phyloP scores from a whole-genome alignment of 2,329 filamentous ascomycete species.

The Penicillium sp. region DNA sequence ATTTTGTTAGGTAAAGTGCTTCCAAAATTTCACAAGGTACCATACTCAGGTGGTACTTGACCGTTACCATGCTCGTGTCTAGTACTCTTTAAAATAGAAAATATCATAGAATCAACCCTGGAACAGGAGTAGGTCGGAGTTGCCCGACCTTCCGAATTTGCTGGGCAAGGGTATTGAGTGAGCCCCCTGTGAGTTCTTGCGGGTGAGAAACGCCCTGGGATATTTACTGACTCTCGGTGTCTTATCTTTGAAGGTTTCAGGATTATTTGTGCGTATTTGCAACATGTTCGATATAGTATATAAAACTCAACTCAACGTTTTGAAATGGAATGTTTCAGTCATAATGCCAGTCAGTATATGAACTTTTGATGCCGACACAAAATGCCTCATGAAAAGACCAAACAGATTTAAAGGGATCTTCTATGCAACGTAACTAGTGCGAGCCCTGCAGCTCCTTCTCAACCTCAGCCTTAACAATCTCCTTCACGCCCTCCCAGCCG shows the following conservation, averaged over 20 bases:
- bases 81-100: too few species aligned
- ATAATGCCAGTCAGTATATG: background rate
- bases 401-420: background rate
- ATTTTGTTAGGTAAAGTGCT: background rate
- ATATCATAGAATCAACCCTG: too few species aligned
- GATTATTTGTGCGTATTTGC: too few species aligned
- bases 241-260: too few species aligned
- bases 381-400: background rate
- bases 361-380: background rate
- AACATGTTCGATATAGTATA: too few species aligned
- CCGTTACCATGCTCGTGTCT: too few species aligned
- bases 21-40: background rate
- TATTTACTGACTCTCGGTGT: too few species aligned
- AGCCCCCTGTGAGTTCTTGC: too few species aligned
- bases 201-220: too few species aligned
- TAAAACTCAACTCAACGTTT: background rate
- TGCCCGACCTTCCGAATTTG: too few species aligned
- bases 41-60: background rate
- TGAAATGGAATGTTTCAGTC: background rate
- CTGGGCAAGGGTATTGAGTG: too few species aligned
- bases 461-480: constrained; percentile 73
- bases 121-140: too few species aligned
- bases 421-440: constrained; percentile 12
- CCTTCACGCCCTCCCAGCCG: constrained; percentile 71
- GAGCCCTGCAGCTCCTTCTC: constrained; percentile 42